These are phyloP conservation scores for Penicillium sclerotiorum DNA, from an alignment of 2,329 filamentous ascomycete genomes.

Conservation along the genomic window DNA sequence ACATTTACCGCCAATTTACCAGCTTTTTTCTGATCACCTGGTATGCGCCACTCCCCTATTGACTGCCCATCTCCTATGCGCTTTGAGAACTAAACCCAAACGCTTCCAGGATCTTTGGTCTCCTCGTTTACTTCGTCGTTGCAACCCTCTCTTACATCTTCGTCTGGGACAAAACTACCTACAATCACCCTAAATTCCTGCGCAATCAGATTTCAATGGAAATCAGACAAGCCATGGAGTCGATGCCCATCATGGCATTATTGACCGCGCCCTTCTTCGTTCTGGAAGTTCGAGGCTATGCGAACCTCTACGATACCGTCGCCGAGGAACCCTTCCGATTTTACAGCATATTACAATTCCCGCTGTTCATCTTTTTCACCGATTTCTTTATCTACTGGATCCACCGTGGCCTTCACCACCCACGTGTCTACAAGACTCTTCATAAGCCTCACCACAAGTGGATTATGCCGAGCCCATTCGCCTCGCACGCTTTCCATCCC, in stretches of 20 bases:
- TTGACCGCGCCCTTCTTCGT: constrained; percentile 82
- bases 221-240: constrained; percentile 74
- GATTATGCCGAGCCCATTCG: constrained; percentile 97
- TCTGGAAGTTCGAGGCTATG: constrained; percentile 78
- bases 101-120: constrained; percentile 74
- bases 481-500: constrained; percentile 92
- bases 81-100: not conserved
- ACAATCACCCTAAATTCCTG: constrained; percentile 89
- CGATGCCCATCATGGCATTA: constrained; percentile 81
- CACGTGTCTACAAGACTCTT: constrained; percentile 77
- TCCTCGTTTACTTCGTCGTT: constrained; percentile 81
- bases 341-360: constrained; percentile 84
- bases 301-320: constrained; percentile 82
- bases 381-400: constrained; percentile 92
- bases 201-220: constrained; percentile 90
- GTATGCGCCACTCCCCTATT: constrained; percentile 54
- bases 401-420: constrained; percentile 82
- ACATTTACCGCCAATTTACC: constrained; percentile 71
- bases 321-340: constrained; percentile 73
- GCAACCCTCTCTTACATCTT: constrained; percentile 82
- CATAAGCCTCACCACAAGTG: constrained; percentile 99
- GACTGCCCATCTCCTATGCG: not conserved
- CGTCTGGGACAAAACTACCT: constrained; percentile 87
- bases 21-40: constrained; percentile 84
- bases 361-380: constrained; percentile 84